These are phyloP conservation scores for Boehmeria nivea DNA, from an alignment of 306 rosid genomes.

Conservation along the genomic window DNA sequence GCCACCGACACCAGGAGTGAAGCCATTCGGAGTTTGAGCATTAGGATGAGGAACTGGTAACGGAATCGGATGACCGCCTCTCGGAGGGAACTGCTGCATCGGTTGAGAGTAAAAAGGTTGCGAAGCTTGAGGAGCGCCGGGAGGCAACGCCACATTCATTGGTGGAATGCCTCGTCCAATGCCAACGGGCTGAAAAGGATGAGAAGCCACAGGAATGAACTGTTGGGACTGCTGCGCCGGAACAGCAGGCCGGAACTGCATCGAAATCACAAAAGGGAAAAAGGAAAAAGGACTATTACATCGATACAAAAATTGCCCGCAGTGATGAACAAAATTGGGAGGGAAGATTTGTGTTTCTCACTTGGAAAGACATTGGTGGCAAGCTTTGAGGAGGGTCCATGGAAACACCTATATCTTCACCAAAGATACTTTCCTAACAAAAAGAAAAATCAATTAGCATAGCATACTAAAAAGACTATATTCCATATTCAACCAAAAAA, in stretches of 20 bases:
- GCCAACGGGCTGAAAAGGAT: slow-evolving; percentile 69
- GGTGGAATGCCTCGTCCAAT: slow-evolving; percentile 57
- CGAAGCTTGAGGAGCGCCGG: slow-evolving; percentile 48
- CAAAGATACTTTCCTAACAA: slow-evolving; percentile 5
- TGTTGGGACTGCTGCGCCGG: slow-evolving; percentile 65
- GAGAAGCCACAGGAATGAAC: slow-evolving; percentile 61
- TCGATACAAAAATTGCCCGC: not conserved
- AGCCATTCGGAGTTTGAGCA: slow-evolving; percentile 61
- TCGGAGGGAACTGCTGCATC: slow-evolving; percentile 55
- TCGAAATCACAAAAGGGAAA: too few species aligned
- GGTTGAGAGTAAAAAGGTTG: slow-evolving; percentile 68
- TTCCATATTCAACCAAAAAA: too few species aligned
- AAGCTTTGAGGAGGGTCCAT: slow-evolving; percentile 68
- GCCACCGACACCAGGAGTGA: slow-evolving; percentile 56
- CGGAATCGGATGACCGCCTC: slow-evolving; percentile 57
- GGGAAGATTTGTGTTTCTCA: slow-evolving; percentile 27
- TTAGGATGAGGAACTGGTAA: too few species aligned
- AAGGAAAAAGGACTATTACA: not conserved
- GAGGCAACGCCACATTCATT: slow-evolving; percentile 62
- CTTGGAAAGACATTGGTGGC: slow-evolving; percentile 72
- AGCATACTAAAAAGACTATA: not conserved
- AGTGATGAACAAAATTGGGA: not conserved
- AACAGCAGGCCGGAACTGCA: slow-evolving; percentile 69
- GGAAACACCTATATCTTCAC: slow-evolving; percentile 53
- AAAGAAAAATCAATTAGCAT: too few species aligned